Conservation (phyloP, 345 rosid genomes). For the Physaria fendleri region DNA sequence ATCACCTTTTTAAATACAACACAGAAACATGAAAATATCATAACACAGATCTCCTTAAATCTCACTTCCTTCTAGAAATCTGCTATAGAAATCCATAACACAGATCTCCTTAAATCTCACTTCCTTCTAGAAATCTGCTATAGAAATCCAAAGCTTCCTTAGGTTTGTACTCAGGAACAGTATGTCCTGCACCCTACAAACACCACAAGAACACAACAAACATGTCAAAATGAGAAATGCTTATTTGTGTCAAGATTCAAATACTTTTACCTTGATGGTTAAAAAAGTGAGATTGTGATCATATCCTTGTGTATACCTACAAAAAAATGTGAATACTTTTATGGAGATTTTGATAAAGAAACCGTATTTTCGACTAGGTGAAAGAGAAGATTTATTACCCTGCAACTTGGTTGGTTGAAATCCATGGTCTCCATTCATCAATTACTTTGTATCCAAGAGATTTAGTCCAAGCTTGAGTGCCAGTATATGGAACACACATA, state of each 20-base stretch:
- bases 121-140: slow-evolving; percentile 60
- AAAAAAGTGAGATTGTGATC: slow-evolving; percentile 76
- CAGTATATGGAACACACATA: slow-evolving; percentile 92
- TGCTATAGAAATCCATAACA: slow-evolving; percentile 68
- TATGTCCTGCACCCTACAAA: slow-evolving; percentile 85
- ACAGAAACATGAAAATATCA: background rate
- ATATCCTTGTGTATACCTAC: slow-evolving; percentile 71
- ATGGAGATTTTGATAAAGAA: background rate
- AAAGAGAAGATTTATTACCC: slow-evolving; percentile 42
- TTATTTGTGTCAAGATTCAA: background rate
- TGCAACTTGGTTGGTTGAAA: slow-evolving; percentile 61
- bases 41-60: slow-evolving; percentile 26
- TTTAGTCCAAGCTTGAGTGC: slow-evolving; percentile 84
- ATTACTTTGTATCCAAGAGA: slow-evolving; percentile 65
- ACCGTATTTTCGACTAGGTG: background rate
- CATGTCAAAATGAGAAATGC: background rate
- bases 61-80: slow-evolving; percentile 52
- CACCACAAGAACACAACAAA: background rate
- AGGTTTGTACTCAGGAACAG: slow-evolving; percentile 91
- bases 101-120: slow-evolving; percentile 41
- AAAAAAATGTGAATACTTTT: background rate
- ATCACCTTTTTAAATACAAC: background rate
- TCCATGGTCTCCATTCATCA: slow-evolving; percentile 92
- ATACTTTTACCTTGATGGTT: slow-evolving; percentile 62
- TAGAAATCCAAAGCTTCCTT: slow-evolving; percentile 71